phyloP scores from a whole-genome alignment of 1,284 basidiomycete genomes.

The Wolfiporia cocos region DNA sequence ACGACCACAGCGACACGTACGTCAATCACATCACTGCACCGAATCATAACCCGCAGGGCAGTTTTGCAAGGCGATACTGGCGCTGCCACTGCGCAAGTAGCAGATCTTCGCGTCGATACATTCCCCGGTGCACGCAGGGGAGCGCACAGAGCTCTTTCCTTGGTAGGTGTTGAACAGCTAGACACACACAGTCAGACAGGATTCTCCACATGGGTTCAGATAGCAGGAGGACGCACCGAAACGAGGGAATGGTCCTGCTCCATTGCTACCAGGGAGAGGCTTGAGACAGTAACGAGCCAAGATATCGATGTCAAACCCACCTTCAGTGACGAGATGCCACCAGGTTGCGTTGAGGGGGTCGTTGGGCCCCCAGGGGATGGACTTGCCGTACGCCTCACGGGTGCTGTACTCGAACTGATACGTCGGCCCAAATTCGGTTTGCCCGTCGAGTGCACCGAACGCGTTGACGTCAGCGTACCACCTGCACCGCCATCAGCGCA shows the following conservation, averaged over 20 bases:
- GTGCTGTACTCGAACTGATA: slow-evolving; percentile 71
- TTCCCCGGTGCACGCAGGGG: slow-evolving; percentile 49
- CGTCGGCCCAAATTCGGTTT: slow-evolving; percentile 55
- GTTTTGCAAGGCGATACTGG: slow-evolving; percentile 48
- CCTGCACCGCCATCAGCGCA: slow-evolving; percentile 26
- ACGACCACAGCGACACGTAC: too few species aligned
- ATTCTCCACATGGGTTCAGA: too few species aligned
- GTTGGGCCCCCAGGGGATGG: slow-evolving; percentile 55
- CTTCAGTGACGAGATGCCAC: slow-evolving; percentile 79
- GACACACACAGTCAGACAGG: too few species aligned
- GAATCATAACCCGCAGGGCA: slow-evolving; percentile 62
- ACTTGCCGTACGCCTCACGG: slow-evolving; percentile 59
- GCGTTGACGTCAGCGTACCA: slow-evolving; percentile 59
- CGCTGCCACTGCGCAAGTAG: slow-evolving; percentile 73
- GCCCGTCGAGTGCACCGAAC: slow-evolving; percentile 47
- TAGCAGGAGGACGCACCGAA: slow-evolving; percentile 35
- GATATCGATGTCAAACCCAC: slow-evolving; percentile 27
- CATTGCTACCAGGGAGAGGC: slow-evolving; percentile 47
- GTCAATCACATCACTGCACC: slow-evolving; percentile 58
- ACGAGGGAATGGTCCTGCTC: slow-evolving; percentile 51
- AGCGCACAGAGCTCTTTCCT: slow-evolving; percentile 58
- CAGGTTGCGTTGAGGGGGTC: slow-evolving; percentile 81
- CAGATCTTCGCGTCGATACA: slow-evolving; percentile 71
- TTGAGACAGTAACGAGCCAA: neutral
- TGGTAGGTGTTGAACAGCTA: slow-evolving; percentile 68